Evolutionary conservation across 192 early-diverging fungal genomes (phyloP).

Genomic region (Paraglomus brasilianum): DNA sequence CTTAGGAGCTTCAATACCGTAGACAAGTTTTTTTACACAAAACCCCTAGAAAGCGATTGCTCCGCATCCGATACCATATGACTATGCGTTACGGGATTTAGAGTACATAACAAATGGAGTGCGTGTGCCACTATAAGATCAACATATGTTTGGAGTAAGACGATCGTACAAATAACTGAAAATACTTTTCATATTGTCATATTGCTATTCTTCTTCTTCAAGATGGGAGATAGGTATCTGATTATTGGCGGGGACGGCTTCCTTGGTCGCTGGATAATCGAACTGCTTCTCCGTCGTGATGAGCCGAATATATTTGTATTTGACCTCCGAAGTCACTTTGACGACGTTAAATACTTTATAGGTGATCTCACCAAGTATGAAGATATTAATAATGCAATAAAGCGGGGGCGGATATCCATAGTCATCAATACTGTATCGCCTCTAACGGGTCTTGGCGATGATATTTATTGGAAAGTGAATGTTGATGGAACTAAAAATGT

Average conservation of each 20-base stretch:
- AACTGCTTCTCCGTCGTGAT: slow-evolving; percentile 65
- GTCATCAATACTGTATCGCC: slow-evolving; percentile 94
- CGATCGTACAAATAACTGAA: too few species aligned
- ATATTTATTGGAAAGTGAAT: slow-evolving; percentile 77
- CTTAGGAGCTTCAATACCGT: too few species aligned
- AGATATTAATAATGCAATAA: slow-evolving; percentile 62
- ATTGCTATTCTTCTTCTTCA: too few species aligned
- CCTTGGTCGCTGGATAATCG: slow-evolving; percentile 76
- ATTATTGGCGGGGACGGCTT: slow-evolving; percentile 90
- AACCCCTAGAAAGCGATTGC: too few species aligned
- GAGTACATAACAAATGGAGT: too few species aligned
- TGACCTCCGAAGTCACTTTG: slow-evolving; percentile 56
- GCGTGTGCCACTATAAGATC: too few species aligned
- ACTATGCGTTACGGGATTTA: too few species aligned
- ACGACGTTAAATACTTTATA: slow-evolving; percentile 47
- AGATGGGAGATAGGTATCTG: slow-evolving; percentile 61
- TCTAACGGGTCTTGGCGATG: slow-evolving; percentile 62
- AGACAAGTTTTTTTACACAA: too few species aligned
- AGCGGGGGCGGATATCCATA: slow-evolving; percentile 47
- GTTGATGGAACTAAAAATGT: slow-evolving; percentile 86
- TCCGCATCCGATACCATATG: too few species aligned
- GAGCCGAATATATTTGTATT: slow-evolving; percentile 71
- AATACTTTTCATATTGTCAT: too few species aligned
- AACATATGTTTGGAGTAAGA: too few species aligned
- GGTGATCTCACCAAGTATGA: slow-evolving; percentile 53